A percentile compares a stretch with the other conserved stretches of the same genome.
These are phyloP conservation scores for Didymella lethalis DNA, from an alignment of 2,329 filamentous ascomycete genomes.

Conservation along the genomic window DNA sequence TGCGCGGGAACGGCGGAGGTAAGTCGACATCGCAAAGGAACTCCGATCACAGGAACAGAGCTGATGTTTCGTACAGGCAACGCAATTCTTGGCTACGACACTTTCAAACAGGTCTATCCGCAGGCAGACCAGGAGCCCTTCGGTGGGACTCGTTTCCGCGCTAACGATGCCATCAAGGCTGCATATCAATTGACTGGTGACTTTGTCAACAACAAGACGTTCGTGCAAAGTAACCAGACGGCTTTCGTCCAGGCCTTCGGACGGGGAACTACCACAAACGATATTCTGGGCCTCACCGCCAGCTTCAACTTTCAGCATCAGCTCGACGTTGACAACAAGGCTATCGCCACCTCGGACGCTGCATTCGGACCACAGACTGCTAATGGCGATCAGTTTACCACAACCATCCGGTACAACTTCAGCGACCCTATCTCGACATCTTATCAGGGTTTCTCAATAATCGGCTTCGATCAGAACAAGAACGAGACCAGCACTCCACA, in stretches of 20 bases:
- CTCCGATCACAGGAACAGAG: not conserved
- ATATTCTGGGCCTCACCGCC: conserved; percentile 37
- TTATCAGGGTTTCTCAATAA: conserved; percentile 41
- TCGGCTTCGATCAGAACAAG: conserved; percentile 42
- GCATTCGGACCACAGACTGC: conserved; percentile 47
- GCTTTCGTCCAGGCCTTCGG: conserved; percentile 40
- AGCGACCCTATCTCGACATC: conserved; percentile 42
- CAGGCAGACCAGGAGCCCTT: conserved; percentile 51
- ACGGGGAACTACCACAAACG: conserved; percentile 26
- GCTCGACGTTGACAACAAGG: conserved; percentile 41
- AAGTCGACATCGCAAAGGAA: not conserved
- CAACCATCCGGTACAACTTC: conserved; percentile 49
- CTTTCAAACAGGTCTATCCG: conserved; percentile 65
- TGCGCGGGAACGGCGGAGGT: conserved; percentile 65
- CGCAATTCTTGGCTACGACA: conserved; percentile 52
- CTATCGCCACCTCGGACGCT: conserved; percentile 45
- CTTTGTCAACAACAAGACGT: conserved; percentile 42
- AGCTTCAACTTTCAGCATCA: conserved; percentile 47
- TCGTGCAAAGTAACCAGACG: conserved; percentile 38
- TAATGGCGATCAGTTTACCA: conserved; percentile 49
- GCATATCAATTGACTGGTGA: conserved; percentile 45
- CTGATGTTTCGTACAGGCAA: conserved; percentile 51
- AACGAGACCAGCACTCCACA: conserved; percentile 43
- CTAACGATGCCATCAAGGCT: conserved; percentile 51
- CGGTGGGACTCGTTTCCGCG: conserved; percentile 58